A percentile compares a stretch with the other conserved stretches of the same genome.
Conservation (phyloP, 129 eudicot species). For the Artemisia argyi region DNA sequence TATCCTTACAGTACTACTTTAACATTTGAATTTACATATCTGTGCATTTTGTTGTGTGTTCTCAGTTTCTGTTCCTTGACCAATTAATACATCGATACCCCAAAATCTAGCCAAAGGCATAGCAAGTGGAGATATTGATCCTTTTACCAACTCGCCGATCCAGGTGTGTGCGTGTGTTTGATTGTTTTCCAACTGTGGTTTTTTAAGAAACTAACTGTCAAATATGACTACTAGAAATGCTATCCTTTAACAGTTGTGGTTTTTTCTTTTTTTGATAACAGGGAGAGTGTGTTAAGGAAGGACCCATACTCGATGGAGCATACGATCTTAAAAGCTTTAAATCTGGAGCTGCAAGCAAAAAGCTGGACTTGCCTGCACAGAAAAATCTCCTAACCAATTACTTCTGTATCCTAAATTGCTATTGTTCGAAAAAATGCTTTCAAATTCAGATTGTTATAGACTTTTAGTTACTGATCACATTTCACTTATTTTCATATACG, state of each 20-base stretch:
- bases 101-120: constrained; percentile 81
- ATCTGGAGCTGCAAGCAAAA: constrained; percentile 51
- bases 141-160: constrained; percentile 70
- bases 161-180: constrained; percentile 46
- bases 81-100: constrained; percentile 53
- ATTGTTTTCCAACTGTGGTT: neutral
- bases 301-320: constrained; percentile 32
- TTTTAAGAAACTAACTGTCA: neutral
- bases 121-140: constrained; percentile 85
- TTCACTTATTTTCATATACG: neutral
- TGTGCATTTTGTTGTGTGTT: constrained; percentile 5
- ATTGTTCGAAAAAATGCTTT: constrained; percentile 8
- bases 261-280: constrained; percentile 35
- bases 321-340: constrained; percentile 55
- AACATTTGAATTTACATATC: neutral
- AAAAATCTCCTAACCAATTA: constrained; percentile 87
- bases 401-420: constrained; percentile 80
- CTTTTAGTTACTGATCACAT: neutral
- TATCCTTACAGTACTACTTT: constrained; percentile 60
- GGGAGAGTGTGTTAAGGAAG: constrained; percentile 42
- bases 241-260: neutral
- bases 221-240: too few relatives aligned
- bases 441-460: neutral
- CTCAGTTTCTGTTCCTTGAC: constrained; percentile 57
- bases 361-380: constrained; percentile 87